Percentiles rank a stretch among this genome's conserved stretches.
Evolutionary conservation across 257 asterid genomes (phyloP).

Genomic region (Dorcoceras hygrometricum): DNA sequence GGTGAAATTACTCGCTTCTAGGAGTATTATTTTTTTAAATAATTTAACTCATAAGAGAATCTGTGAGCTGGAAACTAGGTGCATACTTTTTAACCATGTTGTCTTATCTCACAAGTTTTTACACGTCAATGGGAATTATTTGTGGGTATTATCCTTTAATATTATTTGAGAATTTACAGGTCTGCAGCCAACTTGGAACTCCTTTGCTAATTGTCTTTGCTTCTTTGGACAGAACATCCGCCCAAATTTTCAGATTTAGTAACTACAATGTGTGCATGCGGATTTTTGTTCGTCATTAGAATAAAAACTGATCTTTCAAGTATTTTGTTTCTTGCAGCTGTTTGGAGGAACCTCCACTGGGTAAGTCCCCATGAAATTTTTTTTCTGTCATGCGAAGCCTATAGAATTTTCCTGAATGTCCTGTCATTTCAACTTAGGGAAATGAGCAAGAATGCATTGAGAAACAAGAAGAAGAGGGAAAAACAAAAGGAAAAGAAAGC

Average conservation of each 20-base stretch:
- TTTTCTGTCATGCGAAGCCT: background rate
- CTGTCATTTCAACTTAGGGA: constrained; percentile 41
- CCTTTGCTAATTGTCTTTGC: background rate
- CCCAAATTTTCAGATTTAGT: background rate
- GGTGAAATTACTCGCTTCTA: too few relatives aligned
- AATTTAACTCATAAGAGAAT: background rate
- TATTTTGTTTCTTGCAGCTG: constrained; percentile 45
- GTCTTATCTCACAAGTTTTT: background rate
- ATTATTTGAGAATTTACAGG: background rate
- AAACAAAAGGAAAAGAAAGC: constrained; percentile 82
- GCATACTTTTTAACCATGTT: too few relatives aligned
- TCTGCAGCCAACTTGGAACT: background rate
- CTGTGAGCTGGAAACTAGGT: background rate
- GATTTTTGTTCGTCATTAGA: background rate
- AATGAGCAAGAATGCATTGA: constrained; percentile 79
- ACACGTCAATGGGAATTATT: background rate
- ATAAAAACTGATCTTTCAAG: constrained; percentile 23
- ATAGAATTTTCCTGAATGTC: constrained; percentile 18
- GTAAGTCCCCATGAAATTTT: constrained; percentile 37
- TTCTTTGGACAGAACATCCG: background rate
- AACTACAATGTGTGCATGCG: background rate
- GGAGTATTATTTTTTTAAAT: background rate
- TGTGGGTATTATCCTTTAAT: background rate
- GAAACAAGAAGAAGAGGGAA: constrained; percentile 87
- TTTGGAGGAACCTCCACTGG: constrained; percentile 71